These are phyloP conservation scores for Phytophthora podocarpi DNA, from an alignment of 352 stramenopile species.

Conservation along the genomic window DNA sequence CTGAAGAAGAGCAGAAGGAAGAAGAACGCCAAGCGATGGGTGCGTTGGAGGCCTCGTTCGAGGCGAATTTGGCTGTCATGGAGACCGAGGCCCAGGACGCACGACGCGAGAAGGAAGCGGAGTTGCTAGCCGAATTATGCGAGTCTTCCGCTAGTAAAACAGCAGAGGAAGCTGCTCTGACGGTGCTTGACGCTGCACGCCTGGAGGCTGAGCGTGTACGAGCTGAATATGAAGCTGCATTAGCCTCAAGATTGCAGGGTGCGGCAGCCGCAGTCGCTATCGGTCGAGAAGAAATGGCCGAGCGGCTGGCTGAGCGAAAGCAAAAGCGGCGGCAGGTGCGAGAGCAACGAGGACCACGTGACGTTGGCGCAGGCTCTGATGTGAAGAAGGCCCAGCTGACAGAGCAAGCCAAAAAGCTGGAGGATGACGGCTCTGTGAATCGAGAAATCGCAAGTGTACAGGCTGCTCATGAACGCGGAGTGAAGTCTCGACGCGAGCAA, in stretches of 20 bases:
- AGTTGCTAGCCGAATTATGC: constrained; percentile 22
- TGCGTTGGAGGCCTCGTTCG: constrained; percentile 22
- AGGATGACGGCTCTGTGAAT: constrained; percentile 26
- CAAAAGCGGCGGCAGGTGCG: constrained; percentile 11
- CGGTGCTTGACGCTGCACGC: constrained; percentile 21
- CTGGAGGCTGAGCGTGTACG: constrained; percentile 33
- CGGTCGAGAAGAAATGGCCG: constrained; percentile 23
- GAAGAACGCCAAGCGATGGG: constrained; percentile 17
- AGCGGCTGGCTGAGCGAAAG: constrained; percentile 23
- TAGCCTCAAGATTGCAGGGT: constrained; percentile 15
- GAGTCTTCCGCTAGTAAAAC: constrained; percentile 17
- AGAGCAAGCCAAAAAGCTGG: not conserved
- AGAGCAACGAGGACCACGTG: not conserved
- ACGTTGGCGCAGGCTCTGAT: not conserved
- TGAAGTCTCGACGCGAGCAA: constrained; percentile 32
- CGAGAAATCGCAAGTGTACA: constrained; percentile 38
- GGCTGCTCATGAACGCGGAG: constrained; percentile 31
- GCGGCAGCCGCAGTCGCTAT: not conserved
- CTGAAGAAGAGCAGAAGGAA: constrained; percentile 4
- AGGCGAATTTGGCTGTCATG: constrained; percentile 9
- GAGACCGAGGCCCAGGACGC: constrained; percentile 15
- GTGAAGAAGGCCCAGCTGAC: no score
- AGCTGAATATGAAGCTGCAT: constrained; percentile 27
- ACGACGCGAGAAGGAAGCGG: constrained; percentile 20
- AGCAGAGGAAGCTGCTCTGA: constrained; percentile 23